These are phyloP conservation scores for Mollisia scopiformis DNA, from an alignment of 2,329 filamentous ascomycete genomes.

Conservation along the genomic window DNA sequence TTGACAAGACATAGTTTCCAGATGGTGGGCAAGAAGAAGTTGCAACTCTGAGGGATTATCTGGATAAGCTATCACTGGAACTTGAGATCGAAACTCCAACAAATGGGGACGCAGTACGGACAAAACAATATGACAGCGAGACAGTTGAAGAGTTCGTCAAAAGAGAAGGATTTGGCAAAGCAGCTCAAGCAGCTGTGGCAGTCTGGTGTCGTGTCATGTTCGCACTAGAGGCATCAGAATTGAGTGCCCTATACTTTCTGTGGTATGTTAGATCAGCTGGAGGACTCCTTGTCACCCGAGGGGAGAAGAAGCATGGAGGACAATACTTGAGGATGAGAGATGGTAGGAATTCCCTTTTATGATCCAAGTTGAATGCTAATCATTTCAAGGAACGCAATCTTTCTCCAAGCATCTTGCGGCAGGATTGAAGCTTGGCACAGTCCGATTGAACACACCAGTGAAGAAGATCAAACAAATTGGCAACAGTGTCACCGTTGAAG, in stretches of 20 bases:
- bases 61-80: background rate
- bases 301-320: constrained; percentile 53
- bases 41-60: background rate
- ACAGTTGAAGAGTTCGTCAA: constrained; percentile 14
- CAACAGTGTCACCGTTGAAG: constrained; percentile 29
- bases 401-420: constrained; percentile 13
- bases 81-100: background rate
- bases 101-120: background rate
- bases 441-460: constrained; percentile 12
- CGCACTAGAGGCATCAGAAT: constrained; percentile 49
- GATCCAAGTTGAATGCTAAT: background rate
- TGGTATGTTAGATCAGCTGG: constrained; percentile 56
- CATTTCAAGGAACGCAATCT: constrained; percentile 12
- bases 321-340: constrained; percentile 31
- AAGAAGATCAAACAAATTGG: constrained; percentile 46
- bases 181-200: constrained; percentile 36
- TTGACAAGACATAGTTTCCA: background rate
- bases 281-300: constrained; percentile 54
- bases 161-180: constrained; percentile 7
- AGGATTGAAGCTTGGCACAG: background rate
- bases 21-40: constrained; percentile 1
- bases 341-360: constrained; percentile 32
- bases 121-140: constrained; percentile 6
- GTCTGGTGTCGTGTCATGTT: constrained; percentile 54
- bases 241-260: constrained; percentile 56